phyloP scores from a whole-genome alignment of 176 grass and related monocot species.

The Thinopyrum elongatum region DNA sequence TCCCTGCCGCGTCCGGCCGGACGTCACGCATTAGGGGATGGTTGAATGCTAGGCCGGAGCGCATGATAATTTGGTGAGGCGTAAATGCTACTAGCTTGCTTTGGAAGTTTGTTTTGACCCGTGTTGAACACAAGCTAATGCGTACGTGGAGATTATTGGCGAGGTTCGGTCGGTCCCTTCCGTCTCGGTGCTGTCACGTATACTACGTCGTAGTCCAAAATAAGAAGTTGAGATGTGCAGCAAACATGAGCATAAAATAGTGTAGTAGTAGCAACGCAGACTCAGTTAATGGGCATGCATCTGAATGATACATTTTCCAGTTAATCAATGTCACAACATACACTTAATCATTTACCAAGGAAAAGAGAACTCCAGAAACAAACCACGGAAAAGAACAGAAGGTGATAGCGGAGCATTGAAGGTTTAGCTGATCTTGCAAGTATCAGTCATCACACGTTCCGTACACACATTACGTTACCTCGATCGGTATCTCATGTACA shows the following conservation, averaged over 20 bases:
- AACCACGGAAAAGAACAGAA: neutral
- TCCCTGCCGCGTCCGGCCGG: neutral
- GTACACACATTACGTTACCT: neutral
- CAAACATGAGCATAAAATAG: neutral
- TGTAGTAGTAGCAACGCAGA: neutral
- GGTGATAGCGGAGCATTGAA: conserved; percentile 1
- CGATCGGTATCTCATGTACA: neutral
- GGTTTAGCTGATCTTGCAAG: neutral
- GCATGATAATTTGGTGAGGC: conserved; percentile 13
- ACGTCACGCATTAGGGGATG: neutral
- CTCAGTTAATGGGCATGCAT: neutral
- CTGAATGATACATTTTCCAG: neutral
- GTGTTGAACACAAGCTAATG: neutral
- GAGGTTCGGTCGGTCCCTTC: neutral
- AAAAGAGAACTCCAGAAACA: neutral
- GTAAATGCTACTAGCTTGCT: conserved; percentile 19
- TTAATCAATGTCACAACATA: neutral
- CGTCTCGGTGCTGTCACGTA: neutral
- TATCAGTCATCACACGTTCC: neutral
- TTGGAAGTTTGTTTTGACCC: conserved; percentile 18
- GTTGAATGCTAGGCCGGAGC: neutral
- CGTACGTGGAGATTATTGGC: neutral
- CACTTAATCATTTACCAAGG: neutral
- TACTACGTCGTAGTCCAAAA: neutral
- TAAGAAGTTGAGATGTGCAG: neutral